These are phyloP conservation scores for Oehlia diaphana DNA, from an alignment of 192 early-diverging fungal genomes.

Conservation along the genomic window DNA sequence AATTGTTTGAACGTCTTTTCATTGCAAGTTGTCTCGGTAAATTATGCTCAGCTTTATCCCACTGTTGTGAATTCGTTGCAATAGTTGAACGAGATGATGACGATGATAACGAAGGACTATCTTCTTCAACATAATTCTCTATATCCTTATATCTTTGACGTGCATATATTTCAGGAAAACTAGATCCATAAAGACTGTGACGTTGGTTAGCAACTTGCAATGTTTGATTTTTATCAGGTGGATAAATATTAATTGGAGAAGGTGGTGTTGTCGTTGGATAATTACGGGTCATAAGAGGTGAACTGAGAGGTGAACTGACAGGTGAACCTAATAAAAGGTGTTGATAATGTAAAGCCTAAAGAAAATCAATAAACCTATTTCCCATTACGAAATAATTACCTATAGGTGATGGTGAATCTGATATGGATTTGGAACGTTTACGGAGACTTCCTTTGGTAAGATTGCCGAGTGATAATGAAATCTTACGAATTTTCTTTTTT, in stretches of 20 bases:
- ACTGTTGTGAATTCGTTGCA: neutral
- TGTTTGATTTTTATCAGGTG: neutral
- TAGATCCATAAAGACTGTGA: conserved; percentile 1
- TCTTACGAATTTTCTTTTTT: conserved; percentile 44
- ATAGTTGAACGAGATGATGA: conserved; percentile 6
- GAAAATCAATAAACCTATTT: neutral
- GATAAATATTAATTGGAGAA: neutral
- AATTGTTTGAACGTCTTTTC: neutral
- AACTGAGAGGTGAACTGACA: neutral
- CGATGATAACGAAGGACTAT: conserved; percentile 1
- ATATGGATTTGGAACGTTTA: conserved; percentile 26
- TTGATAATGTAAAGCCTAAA: neutral
- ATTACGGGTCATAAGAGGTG: neutral
- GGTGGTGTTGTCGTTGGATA: neutral
- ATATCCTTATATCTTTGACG: conserved; percentile 1
- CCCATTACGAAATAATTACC: neutral
- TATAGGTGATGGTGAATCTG: neutral
- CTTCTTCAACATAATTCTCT: conserved; percentile 6
- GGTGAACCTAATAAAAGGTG: neutral
- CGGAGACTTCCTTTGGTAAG: conserved; percentile 29
- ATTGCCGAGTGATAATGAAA: conserved; percentile 45
- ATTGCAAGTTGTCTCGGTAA: neutral
- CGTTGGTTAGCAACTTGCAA: neutral
- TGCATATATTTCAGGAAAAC: conserved; percentile 12
- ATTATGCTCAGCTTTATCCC: neutral